Percentiles rank a stretch among this genome's conserved stretches.
These are phyloP conservation scores for Panicum miliaceum DNA, from an alignment of 176 grass and related monocot genomes.

Conservation along the genomic window DNA sequence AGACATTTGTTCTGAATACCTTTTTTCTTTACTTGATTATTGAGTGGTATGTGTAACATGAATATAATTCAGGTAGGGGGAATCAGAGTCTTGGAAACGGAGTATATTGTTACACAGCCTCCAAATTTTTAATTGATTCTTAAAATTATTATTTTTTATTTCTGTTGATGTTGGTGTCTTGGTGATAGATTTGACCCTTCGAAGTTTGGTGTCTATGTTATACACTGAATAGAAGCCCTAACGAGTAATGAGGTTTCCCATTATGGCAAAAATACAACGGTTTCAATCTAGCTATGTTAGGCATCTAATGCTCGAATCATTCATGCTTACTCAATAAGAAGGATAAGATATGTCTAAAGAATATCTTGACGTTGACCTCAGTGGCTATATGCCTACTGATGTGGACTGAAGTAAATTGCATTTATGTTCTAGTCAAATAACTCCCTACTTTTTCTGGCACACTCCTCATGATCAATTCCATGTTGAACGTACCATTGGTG, in stretches of 20 bases:
- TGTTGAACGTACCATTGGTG: background rate
- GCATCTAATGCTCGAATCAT: background rate
- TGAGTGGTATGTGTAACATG: background rate
- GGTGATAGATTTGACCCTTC: background rate
- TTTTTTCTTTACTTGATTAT: background rate
- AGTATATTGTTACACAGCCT: background rate
- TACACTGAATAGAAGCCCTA: background rate
- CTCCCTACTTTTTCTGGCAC: background rate
- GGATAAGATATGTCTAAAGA: background rate
- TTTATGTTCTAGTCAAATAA: background rate
- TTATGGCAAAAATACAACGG: background rate
- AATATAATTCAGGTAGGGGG: background rate
- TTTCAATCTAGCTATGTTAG: background rate
- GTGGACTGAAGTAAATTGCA: background rate
- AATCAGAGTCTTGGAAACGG: background rate
- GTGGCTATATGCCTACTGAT: background rate
- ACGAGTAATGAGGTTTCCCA: background rate
- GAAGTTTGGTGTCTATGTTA: background rate
- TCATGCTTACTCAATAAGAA: background rate
- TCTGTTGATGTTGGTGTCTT: background rate
- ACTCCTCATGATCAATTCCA: background rate
- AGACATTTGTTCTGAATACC: background rate
- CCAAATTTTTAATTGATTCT: background rate
- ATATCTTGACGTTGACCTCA: background rate
- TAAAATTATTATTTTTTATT: background rate